Evolutionary conservation across 768 basidiomycete species (phyloP).

Genomic region (Tylopilus cervinicoccineus): DNA sequence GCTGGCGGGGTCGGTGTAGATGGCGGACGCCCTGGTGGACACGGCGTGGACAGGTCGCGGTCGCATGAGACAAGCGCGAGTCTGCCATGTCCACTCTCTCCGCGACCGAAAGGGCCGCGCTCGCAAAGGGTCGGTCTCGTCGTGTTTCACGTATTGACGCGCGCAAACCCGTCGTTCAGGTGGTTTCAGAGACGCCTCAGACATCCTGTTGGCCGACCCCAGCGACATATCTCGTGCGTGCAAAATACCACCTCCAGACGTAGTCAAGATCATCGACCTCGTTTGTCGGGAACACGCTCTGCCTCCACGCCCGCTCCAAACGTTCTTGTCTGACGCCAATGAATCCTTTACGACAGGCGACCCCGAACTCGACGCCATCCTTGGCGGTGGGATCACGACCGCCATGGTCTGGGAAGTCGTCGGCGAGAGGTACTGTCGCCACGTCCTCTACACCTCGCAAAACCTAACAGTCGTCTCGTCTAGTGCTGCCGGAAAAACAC

Average conservation of each 20-base stretch:
- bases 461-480: slow-evolving; percentile 4
- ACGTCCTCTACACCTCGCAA: not conserved
- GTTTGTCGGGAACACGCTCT: slow-evolving; percentile 44
- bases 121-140: slow-evolving; percentile 36
- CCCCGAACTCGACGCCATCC: slow-evolving; percentile 52
- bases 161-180: slow-evolving; percentile 33
- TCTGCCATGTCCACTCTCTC: slow-evolving; percentile 24
- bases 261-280: slow-evolving; percentile 45
- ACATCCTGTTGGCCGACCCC: slow-evolving; percentile 46
- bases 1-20: slow-evolving; percentile 43
- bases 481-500: slow-evolving; percentile 94
- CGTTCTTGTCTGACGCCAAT: slow-evolving; percentile 34
- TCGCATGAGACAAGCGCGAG: slow-evolving; percentile 14
- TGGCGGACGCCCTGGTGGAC: slow-evolving; percentile 39
- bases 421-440: slow-evolving; percentile 70
- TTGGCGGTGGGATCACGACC: slow-evolving; percentile 78
- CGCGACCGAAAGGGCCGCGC: slow-evolving; percentile 28
- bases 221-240: slow-evolving; percentile 57
- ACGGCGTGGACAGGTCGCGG: slow-evolving; percentile 14
- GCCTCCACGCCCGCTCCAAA: slow-evolving; percentile 39
- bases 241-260: slow-evolving; percentile 46
- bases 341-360: slow-evolving; percentile 75
- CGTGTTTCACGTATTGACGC: not conserved
- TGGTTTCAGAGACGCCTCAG: slow-evolving; percentile 42
- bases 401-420: slow-evolving; percentile 85